A percentile compares a stretch with the other conserved stretches of the same genome.
Conservation (phyloP, 139 green algal genomes). For the Chlorella vulgaris region DNA sequence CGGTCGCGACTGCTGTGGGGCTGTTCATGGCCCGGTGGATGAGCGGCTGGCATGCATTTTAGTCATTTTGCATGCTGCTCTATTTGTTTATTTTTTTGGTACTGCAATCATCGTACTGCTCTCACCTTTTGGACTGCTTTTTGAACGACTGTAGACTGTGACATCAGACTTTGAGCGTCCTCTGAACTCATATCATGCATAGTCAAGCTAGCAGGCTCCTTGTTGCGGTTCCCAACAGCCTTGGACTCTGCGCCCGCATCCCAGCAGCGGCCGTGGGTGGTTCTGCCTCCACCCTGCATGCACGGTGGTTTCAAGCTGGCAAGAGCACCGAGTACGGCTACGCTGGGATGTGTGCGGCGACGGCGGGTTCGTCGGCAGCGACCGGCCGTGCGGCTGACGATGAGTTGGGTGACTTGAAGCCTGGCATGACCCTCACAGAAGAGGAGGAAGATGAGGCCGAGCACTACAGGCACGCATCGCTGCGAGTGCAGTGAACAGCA, state of each 20-base stretch:
- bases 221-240: no score
- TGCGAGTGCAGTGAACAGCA: no score
- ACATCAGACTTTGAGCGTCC: no score
- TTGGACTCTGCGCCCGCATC: neutral
- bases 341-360: neutral
- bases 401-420: conserved; percentile 1
- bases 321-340: no score
- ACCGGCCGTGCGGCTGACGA: neutral
- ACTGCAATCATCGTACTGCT: neutral
- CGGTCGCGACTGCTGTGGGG: conserved; percentile 55
- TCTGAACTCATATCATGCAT: no score
- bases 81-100: neutral
- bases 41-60: neutral
- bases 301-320: neutral
- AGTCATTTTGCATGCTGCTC: neutral
- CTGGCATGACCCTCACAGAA: conserved; percentile 13
- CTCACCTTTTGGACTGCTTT: no score
- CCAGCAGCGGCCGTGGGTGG: neutral
- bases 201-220: no score
- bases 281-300: neutral
- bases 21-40: conserved; percentile 40
- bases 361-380: neutral
- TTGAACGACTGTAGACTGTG: no score
- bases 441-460: conserved; percentile 23
- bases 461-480: conserved; percentile 18